Evolutionary conservation across 352 stramenopile genomes (phyloP).

Genomic region (Phytophthora tentaculata): DNA sequence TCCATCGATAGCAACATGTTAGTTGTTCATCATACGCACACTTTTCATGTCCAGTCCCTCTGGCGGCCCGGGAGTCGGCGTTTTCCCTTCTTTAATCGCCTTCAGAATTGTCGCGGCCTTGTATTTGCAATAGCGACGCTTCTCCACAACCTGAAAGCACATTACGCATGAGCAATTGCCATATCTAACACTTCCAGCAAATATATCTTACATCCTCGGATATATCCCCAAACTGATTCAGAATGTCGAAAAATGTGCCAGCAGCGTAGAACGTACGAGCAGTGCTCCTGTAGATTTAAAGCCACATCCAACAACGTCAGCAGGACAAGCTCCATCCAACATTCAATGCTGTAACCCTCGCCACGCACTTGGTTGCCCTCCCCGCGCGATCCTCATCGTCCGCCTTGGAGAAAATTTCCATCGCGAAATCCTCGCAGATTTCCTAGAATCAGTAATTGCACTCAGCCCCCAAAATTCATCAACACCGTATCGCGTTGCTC

Average conservation of each 20-base stretch:
- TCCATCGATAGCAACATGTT: too few relatives aligned
- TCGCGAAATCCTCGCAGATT: constrained; percentile 89
- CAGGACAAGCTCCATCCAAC: neutral
- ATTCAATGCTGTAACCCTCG: neutral
- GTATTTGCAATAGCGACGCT: constrained; percentile 95
- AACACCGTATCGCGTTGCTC: neutral
- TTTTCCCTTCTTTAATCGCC: constrained; percentile 93
- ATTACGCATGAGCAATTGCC: constrained; percentile 7
- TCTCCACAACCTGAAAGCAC: constrained; percentile 73
- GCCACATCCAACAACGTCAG: constrained; percentile 8
- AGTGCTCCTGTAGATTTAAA: constrained; percentile 79
- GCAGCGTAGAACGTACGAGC: constrained; percentile 97
- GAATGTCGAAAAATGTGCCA: constrained; percentile 96
- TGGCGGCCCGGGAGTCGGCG: constrained; percentile 81
- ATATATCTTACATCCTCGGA: constrained; percentile 71
- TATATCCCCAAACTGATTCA: constrained; percentile 94
- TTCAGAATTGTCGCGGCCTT: constrained; percentile 96
- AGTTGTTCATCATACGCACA: too few relatives aligned
- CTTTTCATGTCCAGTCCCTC: constrained; percentile 49
- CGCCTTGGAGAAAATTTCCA: constrained; percentile 94
- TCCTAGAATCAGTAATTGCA: constrained; percentile 40
- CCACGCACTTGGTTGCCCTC: constrained; percentile 84
- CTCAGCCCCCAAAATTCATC: neutral
- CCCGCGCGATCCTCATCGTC: constrained; percentile 94
- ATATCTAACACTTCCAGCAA: neutral